Base-by-base conservation (phyloP, 225 moss, liverwort and hornwort species). In the Sphagnum contortum region DNA sequence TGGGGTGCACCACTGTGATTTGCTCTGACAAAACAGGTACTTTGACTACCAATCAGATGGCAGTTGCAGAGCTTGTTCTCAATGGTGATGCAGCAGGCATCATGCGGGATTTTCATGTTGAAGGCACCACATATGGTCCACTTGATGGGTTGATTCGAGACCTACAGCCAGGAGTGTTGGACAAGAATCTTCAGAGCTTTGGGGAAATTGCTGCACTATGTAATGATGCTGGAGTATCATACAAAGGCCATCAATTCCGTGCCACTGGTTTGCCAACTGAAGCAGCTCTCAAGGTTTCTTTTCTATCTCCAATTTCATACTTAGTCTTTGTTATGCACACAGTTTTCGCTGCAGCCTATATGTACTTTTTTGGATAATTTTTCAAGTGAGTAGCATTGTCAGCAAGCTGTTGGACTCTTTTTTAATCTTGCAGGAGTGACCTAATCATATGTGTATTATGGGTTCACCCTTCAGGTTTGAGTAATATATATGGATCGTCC, bases 1-100 rank as follows among this genome's bases (percentile, higher is more conserved):
- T 96, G 47, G 95, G 95, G 45, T 96, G 95, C 63, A 96, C 95
- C 0, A 96, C 92, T 45, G 92, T 96, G 59, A 96, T 96, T 12
- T 96, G 95, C 66, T 96, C 95, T 44, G 95, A 96, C 63, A 96
- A 96, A 79, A 96, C 95, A 0, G 95, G 95, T 62, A 96, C 95
- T 4, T 63, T 96, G 64, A 96, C 95, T 10, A 96, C 95, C 3
- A 96, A 96, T 72, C 95, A 96, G 76, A 96, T 96, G 95, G 88
- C 95, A 11, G 95, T 96, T 45, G 89, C 84, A 45, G 88, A 88
- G 75, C 69, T 95, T 45, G 79, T 95, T 44, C 82, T 88, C 0
- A 95, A 88, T 55, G 95, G 92, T 64, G 49, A 78, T n/a, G 72
- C 74, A 63, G 70, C 84, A 44, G 86, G 88, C 29, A 57, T 72